phyloP scores from a whole-genome alignment of 768 basidiomycete genomes.

The Gymnopilus dilepis region DNA sequence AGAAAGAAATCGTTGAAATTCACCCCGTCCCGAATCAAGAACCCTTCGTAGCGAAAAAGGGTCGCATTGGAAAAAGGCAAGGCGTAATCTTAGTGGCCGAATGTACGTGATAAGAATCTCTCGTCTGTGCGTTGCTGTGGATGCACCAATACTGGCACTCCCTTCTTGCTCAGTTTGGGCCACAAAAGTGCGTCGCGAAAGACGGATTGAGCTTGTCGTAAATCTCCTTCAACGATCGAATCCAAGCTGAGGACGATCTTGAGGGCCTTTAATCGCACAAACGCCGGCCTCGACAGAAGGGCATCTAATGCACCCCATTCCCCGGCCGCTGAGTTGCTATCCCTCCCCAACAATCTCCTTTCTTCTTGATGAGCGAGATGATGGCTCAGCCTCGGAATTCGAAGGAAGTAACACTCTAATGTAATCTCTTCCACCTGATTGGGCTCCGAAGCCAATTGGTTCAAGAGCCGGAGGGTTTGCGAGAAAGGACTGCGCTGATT shows the following conservation, averaged over 20 bases:
- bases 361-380: background rate
- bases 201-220: slow-evolving; percentile 13
- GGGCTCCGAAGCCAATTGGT: slow-evolving; percentile 10
- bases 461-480: slow-evolving; percentile 19
- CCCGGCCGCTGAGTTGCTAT: slow-evolving; percentile 7
- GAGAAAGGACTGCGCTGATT: slow-evolving; percentile 24
- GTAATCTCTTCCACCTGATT: slow-evolving; percentile 21
- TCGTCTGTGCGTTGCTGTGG: slow-evolving; percentile 1
- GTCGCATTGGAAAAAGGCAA: too few species aligned
- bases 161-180: slow-evolving; percentile 8
- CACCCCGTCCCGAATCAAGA: too few species aligned
- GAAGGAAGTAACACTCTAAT: slow-evolving; percentile 26
- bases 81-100: background rate
- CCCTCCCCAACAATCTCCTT: background rate
- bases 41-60: too few species aligned
- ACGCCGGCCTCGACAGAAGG: slow-evolving; percentile 13
- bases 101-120: slow-evolving; percentile 6
- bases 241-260: slow-evolving; percentile 19
- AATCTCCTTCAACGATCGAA: slow-evolving; percentile 6
- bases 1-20: too few species aligned
- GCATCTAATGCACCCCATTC: slow-evolving; percentile 28
- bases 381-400: background rate
- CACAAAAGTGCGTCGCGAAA: slow-evolving; percentile 9
- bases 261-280: slow-evolving; percentile 18
- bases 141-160: background rate